Evolutionary conservation across 768 basidiomycete species (phyloP).

Genomic region (Termitomyces sp.): DNA sequence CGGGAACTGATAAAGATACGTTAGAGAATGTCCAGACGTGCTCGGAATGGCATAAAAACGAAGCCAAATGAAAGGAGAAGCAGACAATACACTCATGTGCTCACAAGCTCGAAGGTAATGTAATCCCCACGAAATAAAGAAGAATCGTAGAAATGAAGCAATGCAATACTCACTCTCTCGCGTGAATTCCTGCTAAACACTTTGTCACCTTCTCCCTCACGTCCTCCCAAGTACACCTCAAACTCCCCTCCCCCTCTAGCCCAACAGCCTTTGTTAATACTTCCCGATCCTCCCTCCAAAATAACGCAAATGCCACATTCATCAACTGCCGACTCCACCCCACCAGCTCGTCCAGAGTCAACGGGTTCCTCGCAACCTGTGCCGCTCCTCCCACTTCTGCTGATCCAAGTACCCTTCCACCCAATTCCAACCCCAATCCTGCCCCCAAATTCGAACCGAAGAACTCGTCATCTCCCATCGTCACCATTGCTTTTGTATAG

Average conservation of each 20-base stretch:
- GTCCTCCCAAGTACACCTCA: conserved; percentile 56
- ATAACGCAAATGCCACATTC: conserved; percentile 78
- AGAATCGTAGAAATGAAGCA: conserved; percentile 4
- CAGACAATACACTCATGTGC: neutral
- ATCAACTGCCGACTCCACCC: conserved; percentile 73
- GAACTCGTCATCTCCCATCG: conserved; percentile 97
- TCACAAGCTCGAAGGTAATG: neutral
- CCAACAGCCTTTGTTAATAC: conserved; percentile 16
- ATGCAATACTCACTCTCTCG: conserved; percentile 67
- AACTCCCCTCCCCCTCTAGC: conserved; percentile 14
- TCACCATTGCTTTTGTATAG: conserved; percentile 79
- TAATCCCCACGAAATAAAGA: neutral
- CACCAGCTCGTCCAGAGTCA: conserved; percentile 76
- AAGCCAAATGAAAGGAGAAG: neutral
- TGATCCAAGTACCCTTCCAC: conserved; percentile 2
- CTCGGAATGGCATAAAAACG: neutral
- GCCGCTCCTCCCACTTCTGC: neutral
- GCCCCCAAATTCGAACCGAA: conserved; percentile 41
- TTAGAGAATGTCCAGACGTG: neutral
- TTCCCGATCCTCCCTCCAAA: conserved; percentile 39
- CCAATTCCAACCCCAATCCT: neutral
- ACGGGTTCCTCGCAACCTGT: conserved; percentile 56
- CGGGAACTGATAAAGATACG: conserved; percentile 58
- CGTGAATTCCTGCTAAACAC: conserved; percentile 78
- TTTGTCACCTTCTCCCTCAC: conserved; percentile 72